Conservation (phyloP, 2,329 filamentous ascomycete species). For the Paramyrothecium roridum region DNA sequence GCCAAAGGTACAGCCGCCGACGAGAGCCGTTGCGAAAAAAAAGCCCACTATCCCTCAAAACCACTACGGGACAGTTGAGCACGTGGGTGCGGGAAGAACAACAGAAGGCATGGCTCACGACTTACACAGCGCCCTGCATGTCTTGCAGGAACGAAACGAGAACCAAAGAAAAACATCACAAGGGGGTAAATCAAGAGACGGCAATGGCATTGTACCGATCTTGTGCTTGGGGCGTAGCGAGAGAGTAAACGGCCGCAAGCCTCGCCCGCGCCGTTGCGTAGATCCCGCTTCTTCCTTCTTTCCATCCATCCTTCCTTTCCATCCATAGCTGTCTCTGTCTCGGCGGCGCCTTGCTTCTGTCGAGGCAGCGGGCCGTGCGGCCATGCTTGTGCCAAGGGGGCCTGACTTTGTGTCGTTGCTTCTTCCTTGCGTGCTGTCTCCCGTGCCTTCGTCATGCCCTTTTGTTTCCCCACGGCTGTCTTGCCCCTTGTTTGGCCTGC, state of each 20-base stretch:
- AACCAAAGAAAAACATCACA: background rate
- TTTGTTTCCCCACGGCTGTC: no score
- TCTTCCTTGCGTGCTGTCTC: no score
- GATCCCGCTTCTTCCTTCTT: background rate
- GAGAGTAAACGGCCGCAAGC: background rate
- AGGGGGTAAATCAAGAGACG: no score
- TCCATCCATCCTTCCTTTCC: no score
- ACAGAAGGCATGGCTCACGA: background rate
- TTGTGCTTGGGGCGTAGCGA: background rate
- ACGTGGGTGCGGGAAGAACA: background rate
- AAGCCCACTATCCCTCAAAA: no score
- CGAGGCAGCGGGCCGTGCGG: background rate
- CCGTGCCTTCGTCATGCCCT: no score
- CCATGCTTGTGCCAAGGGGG: background rate
- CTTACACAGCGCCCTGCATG: background rate
- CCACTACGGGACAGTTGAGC: background rate
- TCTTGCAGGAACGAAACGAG: background rate
- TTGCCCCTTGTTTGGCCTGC: no score
- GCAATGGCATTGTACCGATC: background rate
- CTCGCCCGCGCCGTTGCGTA: background rate
- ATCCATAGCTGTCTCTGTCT: background rate
- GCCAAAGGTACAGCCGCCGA: no score
- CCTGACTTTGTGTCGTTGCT: no score
- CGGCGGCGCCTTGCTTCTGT: background rate
- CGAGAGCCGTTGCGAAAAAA: no score